A percentile compares a stretch with the other conserved stretches of the same genome.
phyloP scores from a whole-genome alignment of 352 stramenopile species.

The Saprolegnia parasitica region DNA sequence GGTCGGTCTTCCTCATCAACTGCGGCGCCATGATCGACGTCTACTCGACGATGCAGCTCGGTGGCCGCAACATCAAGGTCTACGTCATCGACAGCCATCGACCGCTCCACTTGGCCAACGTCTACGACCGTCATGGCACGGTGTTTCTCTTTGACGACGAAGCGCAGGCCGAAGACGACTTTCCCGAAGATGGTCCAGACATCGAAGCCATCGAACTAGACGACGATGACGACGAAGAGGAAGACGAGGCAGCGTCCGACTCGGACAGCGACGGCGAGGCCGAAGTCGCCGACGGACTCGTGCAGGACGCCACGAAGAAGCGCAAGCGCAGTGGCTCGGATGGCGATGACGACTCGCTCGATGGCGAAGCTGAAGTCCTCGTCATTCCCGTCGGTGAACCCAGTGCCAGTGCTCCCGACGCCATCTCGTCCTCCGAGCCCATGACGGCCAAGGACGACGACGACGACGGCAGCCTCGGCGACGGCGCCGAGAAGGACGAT shows the following conservation, averaged over 20 bases:
- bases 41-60: conserved; percentile 69
- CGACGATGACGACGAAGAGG: conserved; percentile 55
- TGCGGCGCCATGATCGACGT: conserved; percentile 93
- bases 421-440: not conserved
- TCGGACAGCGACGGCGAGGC: conserved; percentile 44
- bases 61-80: conserved; percentile 55
- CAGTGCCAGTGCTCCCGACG: conserved; percentile 25
- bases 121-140: conserved; percentile 84
- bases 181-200: conserved; percentile 79
- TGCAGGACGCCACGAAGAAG: conserved; percentile 30
- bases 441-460: not conserved
- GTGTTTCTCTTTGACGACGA: conserved; percentile 82
- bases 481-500: conserved; percentile 31
- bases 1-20: conserved; percentile 92
- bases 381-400: conserved; percentile 2
- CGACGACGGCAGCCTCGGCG: conserved; percentile 17
- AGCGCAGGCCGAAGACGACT: conserved; percentile 59
- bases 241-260: conserved; percentile 55
- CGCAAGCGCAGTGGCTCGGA: conserved; percentile 47
- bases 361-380: conserved; percentile 30
- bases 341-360: conserved; percentile 25
- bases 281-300: conserved; percentile 37
- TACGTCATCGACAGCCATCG: conserved; percentile 96
- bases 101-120: conserved; percentile 95
- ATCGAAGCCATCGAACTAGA: conserved; percentile 55